Evolutionary conservation across 768 basidiomycete species (phyloP), one percentile per base, ranked within the genome.

Genomic region (Termitomyces bulborhizus): DNA sequence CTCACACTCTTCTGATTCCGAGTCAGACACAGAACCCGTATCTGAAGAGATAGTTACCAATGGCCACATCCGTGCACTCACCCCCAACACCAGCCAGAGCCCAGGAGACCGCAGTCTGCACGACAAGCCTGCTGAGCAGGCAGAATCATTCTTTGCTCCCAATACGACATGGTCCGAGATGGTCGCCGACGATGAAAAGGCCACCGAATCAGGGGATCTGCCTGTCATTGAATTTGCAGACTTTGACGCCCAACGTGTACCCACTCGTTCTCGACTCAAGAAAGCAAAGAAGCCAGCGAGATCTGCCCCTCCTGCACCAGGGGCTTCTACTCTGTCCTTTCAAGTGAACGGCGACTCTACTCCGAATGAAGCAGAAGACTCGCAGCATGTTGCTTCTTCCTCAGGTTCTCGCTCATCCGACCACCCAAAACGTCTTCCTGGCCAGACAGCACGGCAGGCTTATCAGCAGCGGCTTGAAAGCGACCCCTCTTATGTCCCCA

Each of bases 401-500:
- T 74, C 81, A 24, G 68, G 67, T 53, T 66, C 55, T 62, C 69
- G 56, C 53, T 59, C 48, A 62, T 47, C 34, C 58, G 64, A 47
- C 49, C 58, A 6, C 24, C 55, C 66, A 48, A 66, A 65, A 47
- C 79, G 77, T 15, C 71, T 73, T 21, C 62, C 75, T 3, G 81
- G 81, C 3, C 84, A 82, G 55, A 78, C 81, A 24, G 90, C 85
- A 39, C 88, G 93, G 46, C 90, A 93, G 67, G 88, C 84, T 18
- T 96, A 97, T 69, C 86, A 91, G 59, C 81, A 90, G 59, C 84
- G 86, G 31, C 75, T 96, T 26, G 86, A 91, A 55, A 75, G 71
- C 11, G 94, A 97, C 66, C 93, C 94, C 1, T 90, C 91, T 2
- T 93, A 86, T 67, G 88, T 92, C 29, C 94, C 94, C 24, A 88